Conservation (phyloP, 345 rosid species). For the Garcia nutans region DNA sequence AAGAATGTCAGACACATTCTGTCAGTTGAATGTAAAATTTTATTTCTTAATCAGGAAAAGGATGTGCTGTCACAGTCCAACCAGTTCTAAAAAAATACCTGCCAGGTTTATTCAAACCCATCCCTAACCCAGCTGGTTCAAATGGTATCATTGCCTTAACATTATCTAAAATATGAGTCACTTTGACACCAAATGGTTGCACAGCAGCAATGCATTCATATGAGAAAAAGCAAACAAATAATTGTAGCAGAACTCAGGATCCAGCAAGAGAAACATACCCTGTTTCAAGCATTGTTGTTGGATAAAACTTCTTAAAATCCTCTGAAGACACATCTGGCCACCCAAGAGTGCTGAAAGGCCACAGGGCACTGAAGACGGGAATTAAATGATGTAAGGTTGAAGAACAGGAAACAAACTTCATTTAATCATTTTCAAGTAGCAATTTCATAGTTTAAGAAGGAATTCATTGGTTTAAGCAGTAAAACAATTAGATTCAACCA, state of each 20-base stretch:
- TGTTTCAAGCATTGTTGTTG: constrained; percentile 92
- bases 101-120: not conserved
- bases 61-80: not conserved
- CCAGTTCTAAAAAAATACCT: not conserved
- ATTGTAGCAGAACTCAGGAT: not conserved
- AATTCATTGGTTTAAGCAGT: not conserved
- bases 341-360: constrained; percentile 99
- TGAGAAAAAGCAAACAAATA: not conserved
- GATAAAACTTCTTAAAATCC: constrained; percentile 80
- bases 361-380: constrained; percentile 60
- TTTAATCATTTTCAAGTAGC: not conserved
- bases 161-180: not conserved
- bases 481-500: not conserved
- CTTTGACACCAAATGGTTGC: constrained; percentile 1
- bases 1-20: not conserved
- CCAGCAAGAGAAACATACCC: constrained; percentile 51
- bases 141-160: not conserved
- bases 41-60: not conserved
- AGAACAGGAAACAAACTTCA: not conserved
- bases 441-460: not conserved
- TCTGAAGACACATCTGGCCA: constrained; percentile 83
- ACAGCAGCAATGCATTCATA: constrained; percentile 1
- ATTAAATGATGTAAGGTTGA: constrained; percentile 12
- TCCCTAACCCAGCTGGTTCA: not conserved
- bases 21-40: not conserved